Conservation (phyloP, 163 green algal genomes). For the Volvox carteri region DNA sequence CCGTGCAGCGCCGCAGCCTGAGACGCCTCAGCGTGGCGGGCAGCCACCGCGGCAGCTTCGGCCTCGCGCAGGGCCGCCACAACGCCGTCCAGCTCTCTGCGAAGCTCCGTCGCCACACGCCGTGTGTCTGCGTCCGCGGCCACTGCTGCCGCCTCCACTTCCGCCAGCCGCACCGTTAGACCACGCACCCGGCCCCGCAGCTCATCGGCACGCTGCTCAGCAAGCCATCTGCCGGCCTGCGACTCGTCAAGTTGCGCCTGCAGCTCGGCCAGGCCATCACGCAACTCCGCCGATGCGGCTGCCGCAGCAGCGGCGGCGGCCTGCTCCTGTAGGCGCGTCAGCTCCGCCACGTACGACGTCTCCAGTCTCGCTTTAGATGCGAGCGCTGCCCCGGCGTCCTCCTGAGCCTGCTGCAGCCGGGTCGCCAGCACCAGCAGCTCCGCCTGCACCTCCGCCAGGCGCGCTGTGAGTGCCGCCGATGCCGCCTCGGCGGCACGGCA, state of each 20-base stretch:
- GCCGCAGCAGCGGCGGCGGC: not conserved
- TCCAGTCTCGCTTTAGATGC: conserved; percentile 10
- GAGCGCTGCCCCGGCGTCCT: not conserved
- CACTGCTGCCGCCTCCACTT: not conserved
- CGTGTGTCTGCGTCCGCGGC: not conserved
- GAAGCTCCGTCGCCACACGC: not conserved
- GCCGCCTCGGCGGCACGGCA: conserved; percentile 16
- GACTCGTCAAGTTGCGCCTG: not conserved
- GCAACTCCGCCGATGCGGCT: not conserved
- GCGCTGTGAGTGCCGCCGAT: not conserved
- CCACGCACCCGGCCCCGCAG: not conserved
- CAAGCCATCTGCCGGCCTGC: not conserved
- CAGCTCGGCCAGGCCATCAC: not conserved
- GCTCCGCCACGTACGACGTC: conserved; percentile 9
- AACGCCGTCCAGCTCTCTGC: not conserved
- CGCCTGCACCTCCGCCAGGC: conserved; percentile 3
- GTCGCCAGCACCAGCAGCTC: not conserved
- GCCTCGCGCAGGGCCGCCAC: not conserved
- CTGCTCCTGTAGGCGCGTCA: not conserved
- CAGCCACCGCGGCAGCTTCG: not conserved
- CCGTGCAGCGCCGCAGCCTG: not conserved
- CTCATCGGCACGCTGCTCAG: not conserved
- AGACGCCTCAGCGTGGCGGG: not conserved
- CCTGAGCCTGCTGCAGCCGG: conserved; percentile 1
- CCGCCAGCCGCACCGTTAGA: not conserved